These are phyloP conservation scores for Lophiostoma macrostomum DNA, from an alignment of 495 filamentous ascomycete genomes.

Conservation along the genomic window DNA sequence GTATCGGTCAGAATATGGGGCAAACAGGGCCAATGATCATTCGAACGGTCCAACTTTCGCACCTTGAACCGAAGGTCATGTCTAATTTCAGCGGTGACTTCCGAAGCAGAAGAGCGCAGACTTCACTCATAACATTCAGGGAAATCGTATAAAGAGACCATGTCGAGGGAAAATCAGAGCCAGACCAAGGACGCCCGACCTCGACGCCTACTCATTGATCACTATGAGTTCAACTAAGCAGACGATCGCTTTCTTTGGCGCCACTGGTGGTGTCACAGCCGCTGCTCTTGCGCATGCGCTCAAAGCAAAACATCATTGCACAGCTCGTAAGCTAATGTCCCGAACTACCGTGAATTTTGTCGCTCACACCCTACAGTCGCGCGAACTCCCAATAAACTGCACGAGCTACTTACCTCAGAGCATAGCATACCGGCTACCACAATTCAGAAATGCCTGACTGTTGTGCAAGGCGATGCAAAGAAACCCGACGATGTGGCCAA, in stretches of 20 bases:
- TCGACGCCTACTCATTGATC: no score
- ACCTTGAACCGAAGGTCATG: no score
- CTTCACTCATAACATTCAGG: no score
- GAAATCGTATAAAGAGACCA: no score
- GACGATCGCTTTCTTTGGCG: slow-evolving; percentile 56
- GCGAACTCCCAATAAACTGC: slow-evolving; percentile 62
- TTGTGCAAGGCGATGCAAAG: slow-evolving; percentile 38
- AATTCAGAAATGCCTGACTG: slow-evolving; percentile 35
- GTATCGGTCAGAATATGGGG: no score
- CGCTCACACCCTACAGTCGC: slow-evolving; percentile 38
- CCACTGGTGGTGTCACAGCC: slow-evolving; percentile 51
- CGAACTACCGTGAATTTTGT: background rate
- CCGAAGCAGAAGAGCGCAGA: no score
- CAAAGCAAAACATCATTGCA: slow-evolving; percentile 26
- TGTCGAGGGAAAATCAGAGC: no score
- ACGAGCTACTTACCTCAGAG: slow-evolving; percentile 41
- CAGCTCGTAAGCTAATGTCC: slow-evolving; percentile 26
- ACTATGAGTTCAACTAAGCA: slow-evolving; percentile 23
- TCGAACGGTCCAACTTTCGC: no score
- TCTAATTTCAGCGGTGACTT: no score
- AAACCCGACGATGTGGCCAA: slow-evolving; percentile 33
- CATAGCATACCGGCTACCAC: slow-evolving; percentile 24
- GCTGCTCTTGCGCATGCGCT: slow-evolving; percentile 42
- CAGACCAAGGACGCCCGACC: no score
- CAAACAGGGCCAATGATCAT: no score